Base-by-base conservation (phyloP, 1,139 yeast genomes). In the Debaryomyces psychrophilus region DNA sequence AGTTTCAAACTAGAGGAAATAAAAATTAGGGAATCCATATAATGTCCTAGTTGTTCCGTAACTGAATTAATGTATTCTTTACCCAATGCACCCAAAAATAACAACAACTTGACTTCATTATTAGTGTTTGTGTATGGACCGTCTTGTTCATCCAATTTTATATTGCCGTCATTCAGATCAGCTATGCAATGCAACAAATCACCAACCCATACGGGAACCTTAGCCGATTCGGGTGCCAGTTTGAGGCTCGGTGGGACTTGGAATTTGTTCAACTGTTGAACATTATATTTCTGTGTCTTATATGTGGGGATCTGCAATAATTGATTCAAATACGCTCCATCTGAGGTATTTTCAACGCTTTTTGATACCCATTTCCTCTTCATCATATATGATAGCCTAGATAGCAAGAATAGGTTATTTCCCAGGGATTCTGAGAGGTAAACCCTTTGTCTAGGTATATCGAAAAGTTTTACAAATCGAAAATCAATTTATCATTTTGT, bases 11-110 rank as follows among this genome's bases (percentile, higher is more conserved):
- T 54, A 33, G 52, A 49, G 7, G 59, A 57, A 15, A 49, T 52
- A 46, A 48, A 60, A 41, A 51, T 46, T 35, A 47, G 37, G 11
- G 48, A 26, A 14, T 42, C 43, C 25, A 41, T 35, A 37, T 44
- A 25, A 27, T 41, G 46, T 41, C 51, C 59, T 40, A 58, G 41
- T 41, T 48, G 46, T 11, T 25, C 15, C 20, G 31, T 37, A 14
- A 59, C 46, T 11, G 45, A 46, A 2, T 43, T 44, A 14, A 65
- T 56, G 46, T 47, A 62, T 37, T 65, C 68, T 40, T 67, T 66
- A 4, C 71, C 71, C 39, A 61, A 61, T 2, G 65, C 66, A 17
- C 67, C 69, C 27, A 65, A 49, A 43, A 67, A 66, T 37, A 66
- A 48, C n/a, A 64, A 33, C 20, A 64, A 53, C 31, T 52, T 51